A percentile compares a stretch with the other conserved stretches of the same genome.
Conservation (phyloP, 805 yeast genomes). For the Candida ipomoeae region DNA sequence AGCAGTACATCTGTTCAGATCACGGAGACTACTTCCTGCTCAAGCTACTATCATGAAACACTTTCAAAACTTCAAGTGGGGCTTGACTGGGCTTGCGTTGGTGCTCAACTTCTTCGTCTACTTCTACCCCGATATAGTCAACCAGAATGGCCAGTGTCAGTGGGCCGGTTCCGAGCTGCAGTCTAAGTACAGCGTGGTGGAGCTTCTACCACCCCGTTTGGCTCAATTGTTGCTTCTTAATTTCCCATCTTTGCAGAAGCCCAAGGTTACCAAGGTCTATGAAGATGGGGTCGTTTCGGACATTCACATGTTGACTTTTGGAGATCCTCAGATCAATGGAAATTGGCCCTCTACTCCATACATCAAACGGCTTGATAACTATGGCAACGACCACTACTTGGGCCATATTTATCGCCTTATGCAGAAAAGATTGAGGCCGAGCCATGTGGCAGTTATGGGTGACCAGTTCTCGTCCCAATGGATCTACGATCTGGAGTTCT, state of each 20-base stretch:
- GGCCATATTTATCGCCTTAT: conserved; percentile 77
- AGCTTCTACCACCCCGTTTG: conserved; percentile 12
- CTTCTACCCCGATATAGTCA: conserved; percentile 65
- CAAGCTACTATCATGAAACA: background rate
- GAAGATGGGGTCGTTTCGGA: conserved; percentile 31
- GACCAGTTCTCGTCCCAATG: conserved; percentile 93
- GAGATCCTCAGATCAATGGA: conserved; percentile 97
- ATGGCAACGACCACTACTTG: conserved; percentile 83
- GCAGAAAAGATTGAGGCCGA: conserved; percentile 62
- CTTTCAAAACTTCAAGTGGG: conserved; percentile 15
- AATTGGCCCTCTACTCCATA: conserved; percentile 68
- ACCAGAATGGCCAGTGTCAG: conserved; percentile 47
- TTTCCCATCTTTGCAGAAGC: conserved; percentile 20
- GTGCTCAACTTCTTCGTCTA: conserved; percentile 60
- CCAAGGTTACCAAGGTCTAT: conserved; percentile 5
- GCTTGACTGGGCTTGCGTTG: conserved; percentile 38
- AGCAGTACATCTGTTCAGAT: background rate
- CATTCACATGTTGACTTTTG: conserved; percentile 74
- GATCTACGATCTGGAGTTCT: conserved; percentile 86
- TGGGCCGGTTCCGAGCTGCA: conserved; percentile 43
- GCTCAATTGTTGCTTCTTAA: conserved; percentile 18
- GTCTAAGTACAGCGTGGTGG: conserved; percentile 12
- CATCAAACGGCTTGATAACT: conserved; percentile 73
- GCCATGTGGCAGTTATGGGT: conserved; percentile 86
- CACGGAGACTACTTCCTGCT: background rate